Evolutionary conservation across 768 basidiomycete species (phyloP).

Genomic region (Roridomyces roridus): DNA sequence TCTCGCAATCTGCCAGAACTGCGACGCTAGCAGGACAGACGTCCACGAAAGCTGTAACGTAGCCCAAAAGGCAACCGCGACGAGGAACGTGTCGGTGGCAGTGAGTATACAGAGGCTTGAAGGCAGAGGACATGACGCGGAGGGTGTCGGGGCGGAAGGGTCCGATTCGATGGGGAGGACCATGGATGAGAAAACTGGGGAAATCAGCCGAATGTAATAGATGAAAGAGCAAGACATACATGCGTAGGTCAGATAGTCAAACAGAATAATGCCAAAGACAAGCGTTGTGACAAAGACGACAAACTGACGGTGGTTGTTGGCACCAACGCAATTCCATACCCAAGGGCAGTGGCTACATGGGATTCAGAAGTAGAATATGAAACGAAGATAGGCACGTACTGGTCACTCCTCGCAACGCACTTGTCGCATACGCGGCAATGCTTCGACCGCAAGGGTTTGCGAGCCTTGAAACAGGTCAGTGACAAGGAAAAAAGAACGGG

Average conservation of each 20-base stretch:
- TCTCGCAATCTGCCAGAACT: constrained; percentile 90
- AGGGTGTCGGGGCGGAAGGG: constrained; percentile 40
- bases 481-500: neutral
- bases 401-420: constrained; percentile 90
- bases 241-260: constrained; percentile 83
- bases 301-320: constrained; percentile 95
- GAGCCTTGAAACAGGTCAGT: constrained; percentile 53
- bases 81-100: constrained; percentile 80
- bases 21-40: constrained; percentile 79
- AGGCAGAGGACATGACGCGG: constrained; percentile 73
- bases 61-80: constrained; percentile 83
- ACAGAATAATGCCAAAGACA: constrained; percentile 78
- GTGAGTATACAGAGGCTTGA: constrained; percentile 72
- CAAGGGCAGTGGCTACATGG: constrained; percentile 89
- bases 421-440: constrained; percentile 93
- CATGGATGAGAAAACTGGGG: constrained; percentile 61
- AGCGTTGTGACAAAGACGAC: constrained; percentile 89
- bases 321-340: constrained; percentile 99
- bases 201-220: neutral
- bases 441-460: constrained; percentile 92
- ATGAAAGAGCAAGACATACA: constrained; percentile 57
- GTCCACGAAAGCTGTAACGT: constrained; percentile 98
- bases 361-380: neutral
- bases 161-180: constrained; percentile 39
- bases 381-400: constrained; percentile 60